Evolutionary conservation across 805 yeast species (phyloP).

Genomic region (Candida saitoana): DNA sequence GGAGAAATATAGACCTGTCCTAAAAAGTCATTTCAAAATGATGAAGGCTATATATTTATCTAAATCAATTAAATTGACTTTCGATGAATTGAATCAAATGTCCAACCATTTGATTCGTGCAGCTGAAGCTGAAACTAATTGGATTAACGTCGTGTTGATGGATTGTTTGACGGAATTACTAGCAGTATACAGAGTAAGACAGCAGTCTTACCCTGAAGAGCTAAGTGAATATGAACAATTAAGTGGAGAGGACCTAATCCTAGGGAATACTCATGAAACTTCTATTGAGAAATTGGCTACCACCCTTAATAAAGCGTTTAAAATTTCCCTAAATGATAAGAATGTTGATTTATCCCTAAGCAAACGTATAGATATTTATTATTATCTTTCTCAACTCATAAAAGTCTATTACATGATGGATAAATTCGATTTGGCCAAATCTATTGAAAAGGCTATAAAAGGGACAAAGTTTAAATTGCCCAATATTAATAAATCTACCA

Average conservation of each 20-base stretch:
- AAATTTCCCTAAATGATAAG: conserved; percentile 74
- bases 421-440: conserved; percentile 69
- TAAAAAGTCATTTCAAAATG: conserved; percentile 29
- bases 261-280: conserved; percentile 17
- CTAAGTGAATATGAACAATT: conserved; percentile 9
- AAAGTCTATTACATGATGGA: conserved; percentile 63
- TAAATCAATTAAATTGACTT: conserved; percentile 32
- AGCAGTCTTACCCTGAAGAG: conserved; percentile 24
- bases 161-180: conserved; percentile 38
- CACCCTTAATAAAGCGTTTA: conserved; percentile 68
- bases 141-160: conserved; percentile 48
- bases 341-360: conserved; percentile 46
- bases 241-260: conserved; percentile 13
- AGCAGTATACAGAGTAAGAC: conserved; percentile 35
- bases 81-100: conserved; percentile 35
- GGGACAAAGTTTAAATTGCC: conserved; percentile 56
- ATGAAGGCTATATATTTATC: conserved; percentile 30
- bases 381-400: conserved; percentile 66
- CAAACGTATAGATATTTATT: conserved; percentile 63
- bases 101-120: conserved; percentile 46
- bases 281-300: conserved; percentile 54
- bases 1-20: conserved; percentile 33
- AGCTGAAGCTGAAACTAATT: conserved; percentile 49
- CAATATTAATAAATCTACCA: conserved; percentile 32
- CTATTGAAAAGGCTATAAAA: conserved; percentile 64